Evolutionary conservation across 352 stramenopile species (phyloP).

Genomic region (Globisporangium okanoganense): DNA sequence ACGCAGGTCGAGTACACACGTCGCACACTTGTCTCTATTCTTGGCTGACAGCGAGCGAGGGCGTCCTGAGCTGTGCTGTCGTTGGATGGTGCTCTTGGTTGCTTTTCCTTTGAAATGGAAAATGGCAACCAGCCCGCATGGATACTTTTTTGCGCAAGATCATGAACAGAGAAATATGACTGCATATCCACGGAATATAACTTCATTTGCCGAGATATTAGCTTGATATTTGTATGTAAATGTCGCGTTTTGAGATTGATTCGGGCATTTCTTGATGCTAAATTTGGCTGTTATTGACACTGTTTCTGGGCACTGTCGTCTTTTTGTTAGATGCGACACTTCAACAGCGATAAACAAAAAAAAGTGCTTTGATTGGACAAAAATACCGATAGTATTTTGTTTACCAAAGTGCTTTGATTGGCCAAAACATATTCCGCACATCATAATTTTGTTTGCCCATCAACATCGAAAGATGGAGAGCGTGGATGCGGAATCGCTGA

Average conservation of each 20-base stretch:
- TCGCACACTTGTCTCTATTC: too few species aligned
- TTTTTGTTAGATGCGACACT: slow-evolving; percentile 7
- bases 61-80: too few species aligned
- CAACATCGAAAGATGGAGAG: slow-evolving; percentile 36
- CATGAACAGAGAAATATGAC: not conserved
- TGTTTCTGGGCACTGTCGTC: not conserved
- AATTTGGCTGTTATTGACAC: too few species aligned
- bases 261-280: too few species aligned
- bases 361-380: too few species aligned
- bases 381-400: too few species aligned
- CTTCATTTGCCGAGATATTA: not conserved
- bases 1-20: not conserved
- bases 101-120: not conserved
- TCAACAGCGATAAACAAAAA: not conserved
- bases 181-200: not conserved
- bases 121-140: not conserved
- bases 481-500: slow-evolving; percentile 47
- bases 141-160: not conserved
- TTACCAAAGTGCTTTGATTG: slow-evolving; percentile 3
- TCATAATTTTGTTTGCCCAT: not conserved
- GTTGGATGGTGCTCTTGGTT: not conserved
- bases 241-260: too few species aligned
- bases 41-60: too few species aligned
- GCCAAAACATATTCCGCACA: not conserved
- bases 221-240: not conserved